Percentiles rank a stretch among this genome's conserved stretches.
Evolutionary conservation across 176 grass and related monocot genomes (phyloP).

Genomic region (Rhipidocladum racemiflorum): DNA sequence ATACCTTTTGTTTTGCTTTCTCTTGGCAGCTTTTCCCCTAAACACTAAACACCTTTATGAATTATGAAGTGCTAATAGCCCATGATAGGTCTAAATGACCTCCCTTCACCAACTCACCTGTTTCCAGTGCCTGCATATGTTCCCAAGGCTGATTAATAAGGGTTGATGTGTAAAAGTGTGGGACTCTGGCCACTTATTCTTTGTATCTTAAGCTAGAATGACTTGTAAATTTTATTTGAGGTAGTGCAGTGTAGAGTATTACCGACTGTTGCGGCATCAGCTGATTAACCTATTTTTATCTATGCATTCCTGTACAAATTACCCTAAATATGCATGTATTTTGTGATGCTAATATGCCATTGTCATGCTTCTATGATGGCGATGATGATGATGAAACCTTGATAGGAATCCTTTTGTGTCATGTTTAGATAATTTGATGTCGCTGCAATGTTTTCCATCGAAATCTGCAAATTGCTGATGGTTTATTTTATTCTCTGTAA

Average conservation of each 20-base stretch:
- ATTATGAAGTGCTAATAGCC: not conserved
- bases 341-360: not conserved
- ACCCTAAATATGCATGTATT: slow-evolving; percentile 1
- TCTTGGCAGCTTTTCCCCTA: not conserved
- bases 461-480: slow-evolving; percentile 23
- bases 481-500: slow-evolving; percentile 27
- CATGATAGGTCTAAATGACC: not conserved
- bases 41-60: not conserved
- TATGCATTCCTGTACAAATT: not conserved
- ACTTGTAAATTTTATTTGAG: not conserved
- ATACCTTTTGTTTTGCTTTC: not conserved
- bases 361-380: slow-evolving; percentile 3
- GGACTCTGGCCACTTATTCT: not conserved
- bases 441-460: not conserved
- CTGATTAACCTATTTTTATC: not conserved
- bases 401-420: not conserved
- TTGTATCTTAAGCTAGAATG: not conserved
- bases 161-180: not conserved
- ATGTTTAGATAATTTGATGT: slow-evolving; percentile 9
- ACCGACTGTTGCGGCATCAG: not conserved
- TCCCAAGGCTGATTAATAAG: not conserved
- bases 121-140: not conserved
- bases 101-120: not conserved
- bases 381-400: slow-evolving; percentile 1
- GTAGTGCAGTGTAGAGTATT: slow-evolving; percentile 6